Evolutionary conservation across 495 filamentous ascomycete genomes (phyloP).

Genomic region (Talaromyces proteolyticus): DNA sequence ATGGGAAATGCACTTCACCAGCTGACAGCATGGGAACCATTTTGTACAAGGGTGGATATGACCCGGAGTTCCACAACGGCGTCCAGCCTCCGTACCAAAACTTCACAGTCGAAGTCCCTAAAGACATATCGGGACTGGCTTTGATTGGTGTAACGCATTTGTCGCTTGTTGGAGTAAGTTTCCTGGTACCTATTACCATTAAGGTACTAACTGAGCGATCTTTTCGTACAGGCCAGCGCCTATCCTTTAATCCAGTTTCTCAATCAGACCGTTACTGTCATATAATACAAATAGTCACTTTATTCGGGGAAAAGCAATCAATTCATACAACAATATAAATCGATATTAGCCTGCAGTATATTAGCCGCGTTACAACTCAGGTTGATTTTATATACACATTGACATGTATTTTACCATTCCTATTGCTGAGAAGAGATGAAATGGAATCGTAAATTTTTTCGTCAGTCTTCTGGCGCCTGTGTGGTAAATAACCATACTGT

Average conservation of each 20-base stretch:
- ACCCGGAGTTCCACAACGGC: conserved; percentile 22
- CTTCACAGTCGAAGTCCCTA: conserved; percentile 20
- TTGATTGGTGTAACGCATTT: background rate
- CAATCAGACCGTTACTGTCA: background rate
- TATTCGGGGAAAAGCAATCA: no score
- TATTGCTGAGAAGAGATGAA: no score
- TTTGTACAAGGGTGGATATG: conserved; percentile 25
- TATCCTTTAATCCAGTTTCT: background rate
- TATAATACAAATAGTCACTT: background rate
- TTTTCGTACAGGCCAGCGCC: background rate
- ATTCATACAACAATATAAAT: no score
- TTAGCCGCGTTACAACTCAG: no score
- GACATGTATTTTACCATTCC: no score
- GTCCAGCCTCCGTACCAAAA: conserved; percentile 27
- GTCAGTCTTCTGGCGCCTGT: no score
- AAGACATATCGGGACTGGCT: background rate
- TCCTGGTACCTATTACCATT: background rate
- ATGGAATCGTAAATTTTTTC: no score
- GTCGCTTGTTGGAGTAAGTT: background rate
- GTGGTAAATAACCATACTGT: no score
- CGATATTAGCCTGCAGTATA: no score
- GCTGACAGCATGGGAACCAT: conserved; percentile 18
- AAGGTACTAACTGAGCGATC: background rate
- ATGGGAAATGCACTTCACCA: conserved; percentile 10
- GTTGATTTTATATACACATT: no score